Conservation (phyloP, 1,139 yeast genomes). For the Yamadazyma jaroonii region DNA sequence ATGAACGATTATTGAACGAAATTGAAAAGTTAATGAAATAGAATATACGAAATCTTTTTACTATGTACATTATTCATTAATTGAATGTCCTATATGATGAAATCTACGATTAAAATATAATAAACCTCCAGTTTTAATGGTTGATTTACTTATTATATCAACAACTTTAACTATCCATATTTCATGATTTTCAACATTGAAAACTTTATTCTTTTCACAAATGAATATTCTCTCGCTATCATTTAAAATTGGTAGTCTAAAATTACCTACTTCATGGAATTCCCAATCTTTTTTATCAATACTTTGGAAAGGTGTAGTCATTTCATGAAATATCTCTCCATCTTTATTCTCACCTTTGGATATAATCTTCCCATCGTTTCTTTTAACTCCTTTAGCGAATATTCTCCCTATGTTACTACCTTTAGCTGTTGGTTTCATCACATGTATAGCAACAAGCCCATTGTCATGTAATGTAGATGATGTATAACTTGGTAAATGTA, state of each 20-base stretch:
- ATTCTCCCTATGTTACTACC: slow-evolving; percentile 54
- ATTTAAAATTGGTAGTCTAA: slow-evolving; percentile 53
- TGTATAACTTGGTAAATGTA: slow-evolving; percentile 80
- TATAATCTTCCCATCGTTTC: slow-evolving; percentile 12
- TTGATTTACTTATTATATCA: slow-evolving; percentile 37
- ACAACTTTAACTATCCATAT: slow-evolving; percentile 77
- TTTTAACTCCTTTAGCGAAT: slow-evolving; percentile 59
- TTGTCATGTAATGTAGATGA: slow-evolving; percentile 58
- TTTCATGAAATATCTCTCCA: slow-evolving; percentile 43
- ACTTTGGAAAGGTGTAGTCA: slow-evolving; percentile 50
- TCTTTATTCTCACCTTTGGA: slow-evolving; percentile 23
- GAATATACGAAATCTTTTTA: slow-evolving; percentile 4
- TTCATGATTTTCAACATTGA: slow-evolving; percentile 75
- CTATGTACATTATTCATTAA: slow-evolving; percentile 5
- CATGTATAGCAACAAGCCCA: slow-evolving; percentile 65
- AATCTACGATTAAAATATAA: slow-evolving; percentile 64
- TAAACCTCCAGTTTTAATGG: slow-evolving; percentile 50
- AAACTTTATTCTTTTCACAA: slow-evolving; percentile 54
- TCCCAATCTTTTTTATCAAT: slow-evolving; percentile 28
- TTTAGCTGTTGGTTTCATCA: slow-evolving; percentile 55
- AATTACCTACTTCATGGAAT: slow-evolving; percentile 12
- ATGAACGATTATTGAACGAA: slow-evolving; percentile 7
- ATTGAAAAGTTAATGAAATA: slow-evolving; percentile 8
- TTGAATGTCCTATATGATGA: slow-evolving; percentile 49
- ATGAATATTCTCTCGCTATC: slow-evolving; percentile 62